Evolutionary conservation across 176 grass and related monocot species (phyloP).

Genomic region (Miscanthus lutarioriparius): DNA sequence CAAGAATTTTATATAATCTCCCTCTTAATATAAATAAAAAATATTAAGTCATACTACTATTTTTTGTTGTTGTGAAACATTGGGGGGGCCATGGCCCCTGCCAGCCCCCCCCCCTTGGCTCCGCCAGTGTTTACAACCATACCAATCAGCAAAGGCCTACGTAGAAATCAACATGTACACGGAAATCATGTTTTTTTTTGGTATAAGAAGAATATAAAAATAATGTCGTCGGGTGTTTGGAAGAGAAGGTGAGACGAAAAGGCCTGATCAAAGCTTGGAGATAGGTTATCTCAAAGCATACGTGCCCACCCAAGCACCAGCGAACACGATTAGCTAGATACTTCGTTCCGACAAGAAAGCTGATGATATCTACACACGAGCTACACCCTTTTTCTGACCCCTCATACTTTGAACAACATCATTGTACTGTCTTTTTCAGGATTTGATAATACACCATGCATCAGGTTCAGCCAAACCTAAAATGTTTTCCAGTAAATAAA

Average conservation of each 20-base stretch:
- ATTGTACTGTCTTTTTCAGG: background rate
- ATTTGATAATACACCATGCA: background rate
- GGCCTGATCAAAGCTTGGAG: constrained; percentile 9
- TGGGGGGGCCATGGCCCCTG: no score
- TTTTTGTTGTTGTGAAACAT: no score
- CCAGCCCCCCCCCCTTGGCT: no score
- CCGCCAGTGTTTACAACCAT: background rate
- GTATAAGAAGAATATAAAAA: no score
- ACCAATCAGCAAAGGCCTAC: background rate
- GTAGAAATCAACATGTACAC: constrained; percentile 20
- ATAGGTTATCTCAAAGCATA: constrained; percentile 39
- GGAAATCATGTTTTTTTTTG: constrained; percentile 3
- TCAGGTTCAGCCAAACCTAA: background rate
- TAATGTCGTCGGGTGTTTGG: background rate
- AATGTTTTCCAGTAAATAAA: background rate
- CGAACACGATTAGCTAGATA: background rate
- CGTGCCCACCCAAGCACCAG: constrained; percentile 18
- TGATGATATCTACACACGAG: constrained; percentile 1
- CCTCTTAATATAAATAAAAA: no score
- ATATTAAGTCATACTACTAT: no score
- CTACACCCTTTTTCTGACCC: background rate
- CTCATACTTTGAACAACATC: background rate
- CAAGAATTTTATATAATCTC: no score
- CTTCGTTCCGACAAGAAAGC: constrained; percentile 19
- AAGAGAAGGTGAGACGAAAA: background rate